Base-by-base conservation (phyloP, 139 green algal genomes). In the Picochlorum costavermella region DNA sequence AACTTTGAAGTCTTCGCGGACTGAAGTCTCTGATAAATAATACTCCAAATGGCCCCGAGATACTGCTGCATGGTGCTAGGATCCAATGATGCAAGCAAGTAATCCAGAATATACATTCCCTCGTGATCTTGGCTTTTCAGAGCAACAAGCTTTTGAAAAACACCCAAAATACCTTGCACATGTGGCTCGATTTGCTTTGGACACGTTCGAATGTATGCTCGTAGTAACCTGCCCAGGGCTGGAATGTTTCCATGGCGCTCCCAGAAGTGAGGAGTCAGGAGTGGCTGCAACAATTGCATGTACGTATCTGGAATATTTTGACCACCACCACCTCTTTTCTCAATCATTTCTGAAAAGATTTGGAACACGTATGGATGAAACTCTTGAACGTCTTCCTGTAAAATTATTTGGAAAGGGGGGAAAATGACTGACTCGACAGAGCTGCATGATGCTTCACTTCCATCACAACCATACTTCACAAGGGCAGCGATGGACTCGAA, bases 401-500 rank as follows among this genome's bases (percentile, higher is more conserved):
- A 83, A 50, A 98, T 85, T 45, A 87, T 66, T 62, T 98, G 78
- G 71, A 98, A 96, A 44, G 94, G 74, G 3, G 94, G 94, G 78
- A 98, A 96, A 31, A 99, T 79, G 57, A 77, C 74, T 46, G 69
- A 73, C 86, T 98, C 88, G 67, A 87, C 85, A 14, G 64, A 60
- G 4, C 69, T 58, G 40, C 95, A 69, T 5, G 37, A 55, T 2
- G 25, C 37, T 11, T 63, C 31, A 26, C 53, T 56, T 31, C 30
- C 68, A 64, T 60, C 77, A 48, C 36, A 68, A 4, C 63, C 69
- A 30, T 61, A 68, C 56, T 68, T 68, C 31, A 98, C 85, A 28
- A 98, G 78, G 2, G 88, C 91, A 1, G 94, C 90, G 11, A 98
- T 81, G 2, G 74, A 72, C 75, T 99, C 94, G 67, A 99, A 99